Evolutionary conservation across 2,329 filamentous ascomycete species (phyloP).

Genomic region (Lecanicillium sp.): DNA sequence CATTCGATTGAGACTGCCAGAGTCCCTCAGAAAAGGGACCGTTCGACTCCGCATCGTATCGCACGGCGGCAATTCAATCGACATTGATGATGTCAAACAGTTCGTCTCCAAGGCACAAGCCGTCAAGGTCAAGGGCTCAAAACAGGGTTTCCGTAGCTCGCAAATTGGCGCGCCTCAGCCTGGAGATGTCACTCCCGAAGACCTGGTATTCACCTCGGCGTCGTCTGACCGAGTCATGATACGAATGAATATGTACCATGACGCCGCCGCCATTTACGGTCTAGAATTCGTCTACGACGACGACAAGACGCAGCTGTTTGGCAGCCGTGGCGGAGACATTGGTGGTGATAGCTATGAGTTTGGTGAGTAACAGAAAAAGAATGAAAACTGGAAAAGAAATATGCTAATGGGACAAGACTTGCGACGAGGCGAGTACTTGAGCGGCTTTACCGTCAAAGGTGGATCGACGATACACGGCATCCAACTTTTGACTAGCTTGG

Average conservation of each 20-base stretch:
- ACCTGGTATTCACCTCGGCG: conserved; percentile 69
- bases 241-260: conserved; percentile 67
- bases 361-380: conserved; percentile 43
- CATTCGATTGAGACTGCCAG: conserved; percentile 63
- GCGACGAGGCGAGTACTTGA: conserved; percentile 75
- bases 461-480: conserved; percentile 83
- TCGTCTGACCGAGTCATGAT: conserved; percentile 65
- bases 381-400: conserved; percentile 1
- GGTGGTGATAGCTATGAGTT: conserved; percentile 71
- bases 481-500: conserved; percentile 81
- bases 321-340: conserved; percentile 65
- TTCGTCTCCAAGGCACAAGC: conserved; percentile 66
- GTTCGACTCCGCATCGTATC: conserved; percentile 72
- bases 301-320: conserved; percentile 76
- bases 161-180: conserved; percentile 68
- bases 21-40: conserved; percentile 63
- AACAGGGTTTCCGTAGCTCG: conserved; percentile 68
- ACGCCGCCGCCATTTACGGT: conserved; percentile 68
- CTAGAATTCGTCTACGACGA: conserved; percentile 94
- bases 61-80: conserved; percentile 64
- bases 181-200: conserved; percentile 61
- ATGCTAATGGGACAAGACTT: conserved; percentile 54
- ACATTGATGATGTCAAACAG: conserved; percentile 68
- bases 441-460: conserved; percentile 77
- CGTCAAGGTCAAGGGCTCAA: conserved; percentile 64